Base-by-base conservation (phyloP, 73 alveolate genomes). In the Stentor coeruleus region DNA sequence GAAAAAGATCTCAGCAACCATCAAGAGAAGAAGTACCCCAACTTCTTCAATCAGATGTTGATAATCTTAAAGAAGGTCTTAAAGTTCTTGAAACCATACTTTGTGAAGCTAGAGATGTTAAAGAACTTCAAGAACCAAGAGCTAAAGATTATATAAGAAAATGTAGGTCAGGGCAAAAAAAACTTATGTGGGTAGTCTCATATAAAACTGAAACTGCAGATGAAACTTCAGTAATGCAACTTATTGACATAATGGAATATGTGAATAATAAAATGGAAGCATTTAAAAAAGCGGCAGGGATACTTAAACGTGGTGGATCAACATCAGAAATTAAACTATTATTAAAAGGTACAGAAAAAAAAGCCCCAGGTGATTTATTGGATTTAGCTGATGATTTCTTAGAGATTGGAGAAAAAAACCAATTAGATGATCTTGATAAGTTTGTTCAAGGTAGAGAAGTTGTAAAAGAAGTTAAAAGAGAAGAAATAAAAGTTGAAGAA, bases 101-200 rank as follows among this genome's bases (percentile, higher is more conserved):
- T 33, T 20, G 26, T 33, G 35, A 30, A 66, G 30, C 81, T 66
- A 33, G 38, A 66, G 49, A 28, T 28, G 38, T 33, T 2, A 36
- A 30, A 66, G 81, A 66, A 66, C 81, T 66, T 0, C 81, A 33
- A 66, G 81, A 66, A 2, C 81, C 77, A 33, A 28, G 49, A 1
- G 38, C 35, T 15, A 66, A 66, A 36, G 49, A 66, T 14, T 20
- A 30, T 1, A n/a, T 33, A 28, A 66, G 49, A 66, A 28, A 36
- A 20, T 33, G 81, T 57, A 66, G 49, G 2, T 33, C 49, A 1
- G 59, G 30, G 20, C 38, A 36, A 36, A 66, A 66, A n/a, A 66
- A 66, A 36, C 30, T 66, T 30, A 36, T 66, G 14, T 28, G 38
- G 38, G 81, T 66, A 2, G 30, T 36, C 35, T 33, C 59, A 15